phyloP scores from a whole-genome alignment of 2,329 filamentous ascomycete genomes.

The Trichoderma lentiforme region DNA sequence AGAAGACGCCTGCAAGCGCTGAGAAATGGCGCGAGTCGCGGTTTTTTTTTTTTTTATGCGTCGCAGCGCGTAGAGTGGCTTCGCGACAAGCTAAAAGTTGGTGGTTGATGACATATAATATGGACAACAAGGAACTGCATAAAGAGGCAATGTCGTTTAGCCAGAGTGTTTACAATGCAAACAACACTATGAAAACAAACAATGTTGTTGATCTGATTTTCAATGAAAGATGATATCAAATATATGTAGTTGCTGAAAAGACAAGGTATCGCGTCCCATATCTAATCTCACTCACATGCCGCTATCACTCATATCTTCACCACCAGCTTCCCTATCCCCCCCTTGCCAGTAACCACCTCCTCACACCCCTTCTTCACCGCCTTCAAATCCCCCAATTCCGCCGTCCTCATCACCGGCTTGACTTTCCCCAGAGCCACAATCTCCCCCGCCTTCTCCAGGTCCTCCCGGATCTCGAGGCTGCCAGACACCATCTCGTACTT shows the following conservation, averaged over 20 bases:
- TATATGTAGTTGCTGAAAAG: neutral
- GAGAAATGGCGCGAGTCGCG: slow-evolving; percentile 7
- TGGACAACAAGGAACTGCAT: neutral
- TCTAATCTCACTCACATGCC: too few species aligned
- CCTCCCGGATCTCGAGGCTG: slow-evolving; percentile 38
- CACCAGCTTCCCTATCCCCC: slow-evolving; percentile 30
- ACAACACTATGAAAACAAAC: neutral
- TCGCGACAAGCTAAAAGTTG: neutral
- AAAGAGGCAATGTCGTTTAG: neutral
- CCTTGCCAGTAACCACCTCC: slow-evolving; percentile 31
- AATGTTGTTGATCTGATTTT: neutral
- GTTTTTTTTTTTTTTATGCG: neutral
- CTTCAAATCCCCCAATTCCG: slow-evolving; percentile 42
- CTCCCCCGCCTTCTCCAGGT: slow-evolving; percentile 41
- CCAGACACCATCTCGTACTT: slow-evolving; percentile 46
- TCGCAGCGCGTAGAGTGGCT: neutral
- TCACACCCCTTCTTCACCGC: slow-evolving; percentile 40
- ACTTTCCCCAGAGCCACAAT: slow-evolving; percentile 42
- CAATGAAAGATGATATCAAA: neutral
- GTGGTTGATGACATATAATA: neutral
- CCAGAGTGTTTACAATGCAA: neutral
- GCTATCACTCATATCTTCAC: slow-evolving; percentile 21
- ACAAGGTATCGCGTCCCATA: neutral
- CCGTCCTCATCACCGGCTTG: slow-evolving; percentile 40
- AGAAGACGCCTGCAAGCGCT: neutral